Base-by-base conservation (phyloP, 2,329 filamentous ascomycete genomes). In the Fusarium marasasianum region DNA sequence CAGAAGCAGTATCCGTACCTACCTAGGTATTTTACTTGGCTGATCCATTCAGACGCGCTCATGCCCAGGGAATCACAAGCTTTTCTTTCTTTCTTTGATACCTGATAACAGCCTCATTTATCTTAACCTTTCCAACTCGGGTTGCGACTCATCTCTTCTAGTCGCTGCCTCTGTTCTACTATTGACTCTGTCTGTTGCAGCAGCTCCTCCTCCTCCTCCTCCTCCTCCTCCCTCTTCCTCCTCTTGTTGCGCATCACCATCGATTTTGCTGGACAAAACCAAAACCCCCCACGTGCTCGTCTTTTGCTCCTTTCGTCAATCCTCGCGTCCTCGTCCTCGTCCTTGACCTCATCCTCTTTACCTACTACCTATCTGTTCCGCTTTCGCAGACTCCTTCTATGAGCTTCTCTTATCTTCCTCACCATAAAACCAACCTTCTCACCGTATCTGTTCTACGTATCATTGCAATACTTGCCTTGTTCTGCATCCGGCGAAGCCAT, bases 401-500 rank as follows among this genome's bases (percentile, higher is more conserved):
- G 56, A 61, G 59, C 51, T 73, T 68, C 72, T 62, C 72, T 72
- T 71, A 74, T 72, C 58, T 72, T 74, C 63, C 58, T 43, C 71
- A 67, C 43, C 55, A 66, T 44, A 65, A 66, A 55, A 57, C 51
- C 48, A 50, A 40, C 54, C 62, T 67, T 38, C 55, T 72, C 67
- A 74, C 71, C 71, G 63, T 64, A 73, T 67, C 71, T 40, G 63
- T 56, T 45, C 43, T 55, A 48, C 57, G 63, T 73, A 50, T 71
- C 67, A 60, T 59, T 68, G 57, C 62, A 51, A 57, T 64, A 58
- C 47, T 72, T 41, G 55, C 66, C 71, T 53, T 53, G 59, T 55
- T 68, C 67, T 68, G 59, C 67, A 74, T 72, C 69, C 71, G 71
- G 71, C 71, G 68, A 74, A 65, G 47, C 58, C 63, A 64, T 60